Evolutionary conservation across 257 asterid species (phyloP), one percentile per base, ranked within the genome.

Genomic region (Nicotiana undulata): DNA sequence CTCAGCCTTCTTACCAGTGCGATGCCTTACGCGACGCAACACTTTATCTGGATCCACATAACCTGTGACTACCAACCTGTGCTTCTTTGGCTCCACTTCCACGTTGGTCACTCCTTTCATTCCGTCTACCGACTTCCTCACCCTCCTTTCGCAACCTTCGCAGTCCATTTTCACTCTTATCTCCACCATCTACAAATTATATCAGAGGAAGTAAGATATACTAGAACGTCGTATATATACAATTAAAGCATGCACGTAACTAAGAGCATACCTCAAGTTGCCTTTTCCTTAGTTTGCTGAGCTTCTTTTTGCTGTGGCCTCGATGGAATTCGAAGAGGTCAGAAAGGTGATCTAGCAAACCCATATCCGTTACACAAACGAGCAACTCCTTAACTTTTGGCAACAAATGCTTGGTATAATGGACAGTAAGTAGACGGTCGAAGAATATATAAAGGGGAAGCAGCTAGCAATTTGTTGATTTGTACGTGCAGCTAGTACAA

Each of bases 141-240:
- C 91, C 77, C 78, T 81, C 70, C 88, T 82, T 58, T 64, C 83
- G 56, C 91, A 88, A 0, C 91, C 91, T 66, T 86, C 86, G 18
- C 91, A 88, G 79, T 88, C 91, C 84, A 88, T 88, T 78, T 88
- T 88, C 76, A 88, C 85, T 79, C 74, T 82, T 74, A 88, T 86
- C 59, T 88, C 91, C 77, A 88, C 91, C 26, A 80, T 86, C 90
- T 88, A 61, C 74, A 37, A 10, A 78, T 70, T 20, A 20, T 4
- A n/a, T 10, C 10, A 67, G 76, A 67, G 3, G 4, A 32, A 18
- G 29, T 2, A 65, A 32, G 75, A 17, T 37, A 17, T 18, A 65
- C 6, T 52, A 52, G 6, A 3, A 4, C 4, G 17, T 49, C 13
- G 17, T 49, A 49, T 49, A 12, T 49, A 1, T 0, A 16, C 0